phyloP scores from a whole-genome alignment of 306 rosid species.

The Malus sylvestris region DNA sequence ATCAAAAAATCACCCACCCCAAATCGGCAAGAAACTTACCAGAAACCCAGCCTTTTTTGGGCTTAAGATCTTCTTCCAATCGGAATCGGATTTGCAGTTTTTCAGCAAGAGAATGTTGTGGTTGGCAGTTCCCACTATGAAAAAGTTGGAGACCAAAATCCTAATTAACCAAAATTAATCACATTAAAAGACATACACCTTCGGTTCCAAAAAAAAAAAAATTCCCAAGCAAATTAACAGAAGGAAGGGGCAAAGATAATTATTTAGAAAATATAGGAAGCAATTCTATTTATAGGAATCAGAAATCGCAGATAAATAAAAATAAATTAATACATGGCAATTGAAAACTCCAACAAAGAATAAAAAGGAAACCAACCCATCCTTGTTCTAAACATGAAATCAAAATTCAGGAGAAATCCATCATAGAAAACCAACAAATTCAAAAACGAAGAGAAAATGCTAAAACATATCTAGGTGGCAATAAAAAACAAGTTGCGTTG shows the following conservation, averaged over 20 bases:
- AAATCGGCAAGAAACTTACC: too few relatives aligned
- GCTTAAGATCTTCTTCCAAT: too few relatives aligned
- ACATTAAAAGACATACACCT: neutral
- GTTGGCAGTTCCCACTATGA: neutral
- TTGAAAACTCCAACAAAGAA: neutral
- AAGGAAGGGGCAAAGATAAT: neutral
- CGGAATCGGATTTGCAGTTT: too few relatives aligned
- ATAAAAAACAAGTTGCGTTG: neutral
- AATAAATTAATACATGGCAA: neutral
- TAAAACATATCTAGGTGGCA: neutral
- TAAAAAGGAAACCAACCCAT: neutral
- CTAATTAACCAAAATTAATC: neutral
- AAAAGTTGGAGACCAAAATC: neutral
- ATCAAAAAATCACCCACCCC: too few relatives aligned
- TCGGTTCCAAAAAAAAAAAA: neutral
- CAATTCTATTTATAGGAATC: neutral
- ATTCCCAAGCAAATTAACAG: neutral
- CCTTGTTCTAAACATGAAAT: neutral
- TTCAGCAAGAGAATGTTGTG: too few relatives aligned
- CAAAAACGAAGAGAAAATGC: neutral
- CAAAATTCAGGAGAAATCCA: neutral
- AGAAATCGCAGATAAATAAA: neutral
- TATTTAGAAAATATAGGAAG: neutral
- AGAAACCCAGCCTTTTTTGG: too few relatives aligned
- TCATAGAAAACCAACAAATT: neutral